A percentile compares a stretch with the other conserved stretches of the same genome.
phyloP scores from a whole-genome alignment of 2,329 filamentous ascomycete genomes.

The Madurella mycetomatis region DNA sequence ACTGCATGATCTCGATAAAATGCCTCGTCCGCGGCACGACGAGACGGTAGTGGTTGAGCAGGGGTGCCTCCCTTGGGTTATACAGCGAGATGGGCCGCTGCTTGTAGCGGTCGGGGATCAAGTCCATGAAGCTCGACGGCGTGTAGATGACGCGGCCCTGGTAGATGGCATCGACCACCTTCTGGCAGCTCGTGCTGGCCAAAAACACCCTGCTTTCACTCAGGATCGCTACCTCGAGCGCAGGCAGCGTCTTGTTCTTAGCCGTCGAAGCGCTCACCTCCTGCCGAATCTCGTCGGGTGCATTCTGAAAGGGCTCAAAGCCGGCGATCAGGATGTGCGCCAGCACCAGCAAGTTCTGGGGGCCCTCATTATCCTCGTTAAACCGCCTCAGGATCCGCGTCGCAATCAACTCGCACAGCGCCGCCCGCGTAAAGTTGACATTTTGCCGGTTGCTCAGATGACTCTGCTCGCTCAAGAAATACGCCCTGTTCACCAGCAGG shows the following conservation, averaged over 20 bases:
- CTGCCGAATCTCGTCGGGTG: conserved; percentile 60
- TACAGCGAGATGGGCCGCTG: conserved; percentile 77
- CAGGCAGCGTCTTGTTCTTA: conserved; percentile 62
- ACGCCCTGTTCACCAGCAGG: conserved; percentile 73
- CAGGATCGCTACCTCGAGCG: conserved; percentile 77
- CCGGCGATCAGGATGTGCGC: conserved; percentile 77
- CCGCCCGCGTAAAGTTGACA: conserved; percentile 72
- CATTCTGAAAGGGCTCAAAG: conserved; percentile 82
- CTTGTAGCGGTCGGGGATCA: conserved; percentile 83
- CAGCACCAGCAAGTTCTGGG: conserved; percentile 65
- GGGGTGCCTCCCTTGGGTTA: conserved; percentile 67
- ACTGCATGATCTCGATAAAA: conserved; percentile 69
- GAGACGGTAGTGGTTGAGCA: conserved; percentile 80
- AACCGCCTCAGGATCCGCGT: conserved; percentile 73
- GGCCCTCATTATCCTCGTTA: conserved; percentile 70
- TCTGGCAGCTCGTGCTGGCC: conserved; percentile 72
- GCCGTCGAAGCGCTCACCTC: conserved; percentile 49
- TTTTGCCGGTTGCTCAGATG: conserved; percentile 75
- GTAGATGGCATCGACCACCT: conserved; percentile 79
- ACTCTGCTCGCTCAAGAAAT: conserved; percentile 74
- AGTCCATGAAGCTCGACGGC: conserved; percentile 74
- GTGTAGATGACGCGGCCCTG: conserved; percentile 77
- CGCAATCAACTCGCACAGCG: conserved; percentile 75
- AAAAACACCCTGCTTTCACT: conserved; percentile 77
- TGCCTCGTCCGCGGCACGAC: conserved; percentile 77